phyloP scores from a whole-genome alignment of 148 eudicot species.

The Fagopyrum homotropicum region DNA sequence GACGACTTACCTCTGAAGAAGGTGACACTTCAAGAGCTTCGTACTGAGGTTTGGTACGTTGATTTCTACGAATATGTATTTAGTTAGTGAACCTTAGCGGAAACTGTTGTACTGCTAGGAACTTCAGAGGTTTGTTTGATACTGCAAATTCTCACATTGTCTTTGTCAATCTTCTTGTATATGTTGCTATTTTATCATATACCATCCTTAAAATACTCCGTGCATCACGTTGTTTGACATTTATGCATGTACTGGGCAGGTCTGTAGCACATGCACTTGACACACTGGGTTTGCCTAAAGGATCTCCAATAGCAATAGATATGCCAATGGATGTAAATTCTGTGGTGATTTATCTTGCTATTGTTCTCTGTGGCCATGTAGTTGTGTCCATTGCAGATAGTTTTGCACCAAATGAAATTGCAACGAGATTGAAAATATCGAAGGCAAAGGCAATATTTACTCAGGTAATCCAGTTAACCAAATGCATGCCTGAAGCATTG shows the following conservation, averaged over 20 bases:
- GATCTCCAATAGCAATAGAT: conserved; percentile 91
- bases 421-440: conserved; percentile 65
- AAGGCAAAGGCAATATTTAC: conserved; percentile 89
- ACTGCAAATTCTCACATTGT: background rate
- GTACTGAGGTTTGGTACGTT: conserved; percentile 70
- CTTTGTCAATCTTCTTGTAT: background rate
- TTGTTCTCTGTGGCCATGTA: conserved; percentile 78
- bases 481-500: background rate
- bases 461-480: conserved; percentile 44
- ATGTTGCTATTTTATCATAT: background rate
- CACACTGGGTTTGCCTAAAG: conserved; percentile 55
- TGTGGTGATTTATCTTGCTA: conserved; percentile 86
- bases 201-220: background rate
- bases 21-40: conserved; percentile 60
- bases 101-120: background rate
- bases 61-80: background rate
- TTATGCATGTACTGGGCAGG: conserved; percentile 29
- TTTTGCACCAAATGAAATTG: conserved; percentile 80
- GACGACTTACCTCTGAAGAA: conserved; percentile 50
- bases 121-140: background rate
- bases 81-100: background rate
- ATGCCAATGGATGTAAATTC: conserved; percentile 94
- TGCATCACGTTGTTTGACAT: background rate
- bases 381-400: conserved; percentile 98
- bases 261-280: conserved; percentile 68